These are phyloP conservation scores for Kodamaea kaohsiungensis DNA, from an alignment of 805 yeast genomes.

Conservation along the genomic window DNA sequence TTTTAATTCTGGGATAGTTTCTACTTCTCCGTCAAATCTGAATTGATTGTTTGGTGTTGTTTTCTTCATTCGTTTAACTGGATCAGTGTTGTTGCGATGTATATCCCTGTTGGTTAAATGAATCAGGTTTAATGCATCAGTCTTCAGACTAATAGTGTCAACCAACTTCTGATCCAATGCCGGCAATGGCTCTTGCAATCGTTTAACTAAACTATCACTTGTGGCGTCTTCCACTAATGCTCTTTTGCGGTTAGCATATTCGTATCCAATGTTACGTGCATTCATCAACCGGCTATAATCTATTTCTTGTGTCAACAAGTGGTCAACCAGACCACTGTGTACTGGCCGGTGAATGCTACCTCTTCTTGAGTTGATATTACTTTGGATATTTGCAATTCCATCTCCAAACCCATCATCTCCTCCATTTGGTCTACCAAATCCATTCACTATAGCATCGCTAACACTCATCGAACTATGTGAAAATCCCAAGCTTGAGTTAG, in stretches of 20 bases:
- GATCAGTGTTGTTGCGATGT: slow-evolving; percentile 25
- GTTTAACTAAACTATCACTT: slow-evolving; percentile 29
- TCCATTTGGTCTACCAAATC: background rate
- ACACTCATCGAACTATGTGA: slow-evolving; percentile 15
- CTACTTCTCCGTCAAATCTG: slow-evolving; percentile 42
- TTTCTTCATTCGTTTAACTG: slow-evolving; percentile 22
- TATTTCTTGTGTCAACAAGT: slow-evolving; percentile 6
- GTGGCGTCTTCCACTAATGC: slow-evolving; percentile 14
- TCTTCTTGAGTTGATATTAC: no score
- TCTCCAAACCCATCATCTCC: background rate
- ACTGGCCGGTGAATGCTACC: background rate
- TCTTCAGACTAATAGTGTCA: slow-evolving; percentile 17
- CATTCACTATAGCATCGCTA: background rate
- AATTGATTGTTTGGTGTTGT: background rate
- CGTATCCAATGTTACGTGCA: background rate
- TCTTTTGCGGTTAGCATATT: background rate
- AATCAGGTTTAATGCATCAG: slow-evolving; percentile 23
- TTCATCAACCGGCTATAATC: background rate
- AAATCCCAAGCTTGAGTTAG: slow-evolving; percentile 7
- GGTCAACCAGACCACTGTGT: slow-evolving; percentile 2
- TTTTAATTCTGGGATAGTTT: slow-evolving; percentile 42
- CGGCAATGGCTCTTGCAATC: slow-evolving; percentile 4
- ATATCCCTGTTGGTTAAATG: slow-evolving; percentile 14
- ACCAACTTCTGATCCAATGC: slow-evolving; percentile 5
- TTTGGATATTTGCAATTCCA: no score